Conservation (phyloP, 1,139 yeast species). For the Eremothecium coryli region DNA sequence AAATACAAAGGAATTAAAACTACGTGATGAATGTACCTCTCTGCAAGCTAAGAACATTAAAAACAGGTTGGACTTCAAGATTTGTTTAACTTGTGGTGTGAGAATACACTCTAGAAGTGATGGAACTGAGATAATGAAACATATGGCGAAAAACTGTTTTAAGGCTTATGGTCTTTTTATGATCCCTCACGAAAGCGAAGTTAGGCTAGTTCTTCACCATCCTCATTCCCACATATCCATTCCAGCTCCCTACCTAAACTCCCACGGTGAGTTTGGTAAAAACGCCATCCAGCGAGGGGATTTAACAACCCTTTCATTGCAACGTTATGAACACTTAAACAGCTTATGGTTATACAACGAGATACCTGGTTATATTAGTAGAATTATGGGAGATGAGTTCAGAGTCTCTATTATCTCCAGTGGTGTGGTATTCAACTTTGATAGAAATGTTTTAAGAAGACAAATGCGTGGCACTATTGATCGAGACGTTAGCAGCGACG, state of each 20-base stretch:
- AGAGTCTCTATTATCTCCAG: slow-evolving; percentile 26
- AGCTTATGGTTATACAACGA: slow-evolving; percentile 53
- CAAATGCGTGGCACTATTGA: slow-evolving; percentile 15
- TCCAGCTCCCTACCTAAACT: slow-evolving; percentile 60
- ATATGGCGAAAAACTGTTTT: slow-evolving; percentile 26
- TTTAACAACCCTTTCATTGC: slow-evolving; percentile 42
- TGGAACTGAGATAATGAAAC: slow-evolving; percentile 32
- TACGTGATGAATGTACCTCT: slow-evolving; percentile 23
- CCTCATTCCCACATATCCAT: slow-evolving; percentile 34
- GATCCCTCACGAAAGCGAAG: slow-evolving; percentile 35
- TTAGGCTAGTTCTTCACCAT: slow-evolving; percentile 33
- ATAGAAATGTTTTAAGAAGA: slow-evolving; percentile 21
- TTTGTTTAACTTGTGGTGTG: slow-evolving; percentile 36
- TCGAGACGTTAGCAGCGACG: slow-evolving; percentile 12
- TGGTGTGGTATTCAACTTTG: slow-evolving; percentile 26
- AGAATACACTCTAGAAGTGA: slow-evolving; percentile 32
- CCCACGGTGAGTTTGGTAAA: slow-evolving; percentile 62
- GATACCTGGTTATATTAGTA: slow-evolving; percentile 35
- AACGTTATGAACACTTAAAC: slow-evolving; percentile 47
- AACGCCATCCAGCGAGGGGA: slow-evolving; percentile 45
- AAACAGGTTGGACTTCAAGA: slow-evolving; percentile 33
- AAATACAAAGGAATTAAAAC: slow-evolving; percentile 28
- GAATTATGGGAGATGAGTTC: slow-evolving; percentile 32
- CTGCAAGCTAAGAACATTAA: slow-evolving; percentile 19
- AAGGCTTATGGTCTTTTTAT: slow-evolving; percentile 37